Evolutionary conservation across 2,329 filamentous ascomycete species (phyloP).

Genomic region (Aspergillus transmontanensis): DNA sequence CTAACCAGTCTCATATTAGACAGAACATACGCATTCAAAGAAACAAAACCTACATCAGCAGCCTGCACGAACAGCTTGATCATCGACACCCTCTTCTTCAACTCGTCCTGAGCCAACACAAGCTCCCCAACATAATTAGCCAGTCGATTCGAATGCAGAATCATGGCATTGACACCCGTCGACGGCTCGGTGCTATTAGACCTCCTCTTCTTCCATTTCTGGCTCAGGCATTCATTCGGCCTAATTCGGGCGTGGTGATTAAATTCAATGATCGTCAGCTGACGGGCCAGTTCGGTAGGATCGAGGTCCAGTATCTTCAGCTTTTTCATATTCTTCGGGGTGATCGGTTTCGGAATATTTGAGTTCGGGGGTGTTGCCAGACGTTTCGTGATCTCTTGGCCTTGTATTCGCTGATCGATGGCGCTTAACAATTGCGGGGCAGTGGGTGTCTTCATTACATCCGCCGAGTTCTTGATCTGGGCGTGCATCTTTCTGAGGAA

Average conservation of each 20-base stretch:
- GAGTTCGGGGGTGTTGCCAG: conserved; percentile 79
- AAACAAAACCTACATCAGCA: conserved; percentile 66
- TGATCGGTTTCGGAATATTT: conserved; percentile 78
- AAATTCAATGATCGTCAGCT: conserved; percentile 91
- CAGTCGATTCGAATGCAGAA: conserved; percentile 93
- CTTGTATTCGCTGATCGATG: conserved; percentile 79
- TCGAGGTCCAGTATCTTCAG: conserved; percentile 95
- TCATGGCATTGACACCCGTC: conserved; percentile 87
- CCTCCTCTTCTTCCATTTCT: conserved; percentile 90
- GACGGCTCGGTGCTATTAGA: conserved; percentile 72
- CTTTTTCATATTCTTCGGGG: conserved; percentile 97
- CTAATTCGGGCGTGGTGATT: conserved; percentile 88
- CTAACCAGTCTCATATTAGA: conserved; percentile 45
- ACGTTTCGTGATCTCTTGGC: conserved; percentile 78
- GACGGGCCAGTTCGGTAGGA: conserved; percentile 85
- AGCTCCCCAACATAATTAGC: conserved; percentile 98
- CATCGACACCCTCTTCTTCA: conserved; percentile 88
- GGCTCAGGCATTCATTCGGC: conserved; percentile 88
- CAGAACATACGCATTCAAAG: background rate
- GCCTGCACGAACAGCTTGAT: conserved; percentile 95
- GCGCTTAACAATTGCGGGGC: conserved; percentile 77
- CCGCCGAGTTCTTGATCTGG: conserved; percentile 61
- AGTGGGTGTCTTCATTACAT: conserved; percentile 13
- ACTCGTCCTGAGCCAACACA: conserved; percentile 86
- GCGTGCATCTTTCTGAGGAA: conserved; percentile 80